phyloP scores from a whole-genome alignment of 2,329 filamentous ascomycete species.

The Pseudogymnoascus destructans region DNA sequence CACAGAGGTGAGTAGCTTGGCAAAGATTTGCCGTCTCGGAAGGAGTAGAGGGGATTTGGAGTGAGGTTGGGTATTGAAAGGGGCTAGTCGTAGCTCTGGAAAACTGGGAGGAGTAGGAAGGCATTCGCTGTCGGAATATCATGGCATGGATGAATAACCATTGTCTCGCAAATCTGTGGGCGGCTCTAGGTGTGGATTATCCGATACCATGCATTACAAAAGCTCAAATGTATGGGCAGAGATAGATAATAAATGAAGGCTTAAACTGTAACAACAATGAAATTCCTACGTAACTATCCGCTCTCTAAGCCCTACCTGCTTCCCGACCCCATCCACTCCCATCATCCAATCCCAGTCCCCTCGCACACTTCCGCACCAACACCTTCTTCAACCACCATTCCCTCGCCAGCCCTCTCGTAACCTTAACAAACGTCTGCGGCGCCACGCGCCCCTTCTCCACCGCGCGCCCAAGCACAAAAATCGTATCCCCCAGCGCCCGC shows the following conservation, averaged over 20 bases:
- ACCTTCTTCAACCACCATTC: constrained; percentile 81
- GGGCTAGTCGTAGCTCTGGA: background rate
- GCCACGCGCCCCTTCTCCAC: constrained; percentile 60
- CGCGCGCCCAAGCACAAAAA: constrained; percentile 67
- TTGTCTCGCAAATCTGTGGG: background rate
- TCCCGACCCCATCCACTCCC: constrained; percentile 2
- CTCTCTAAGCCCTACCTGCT: background rate
- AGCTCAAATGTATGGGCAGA: background rate
- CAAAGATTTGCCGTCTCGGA: background rate
- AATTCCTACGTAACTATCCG: background rate
- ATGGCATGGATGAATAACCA: background rate
- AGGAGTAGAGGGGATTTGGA: background rate
- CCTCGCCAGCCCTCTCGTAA: constrained; percentile 58
- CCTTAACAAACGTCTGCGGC: constrained; percentile 64
- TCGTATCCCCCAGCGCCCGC: constrained; percentile 68
- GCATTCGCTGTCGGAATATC: background rate
- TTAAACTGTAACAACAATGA: background rate
- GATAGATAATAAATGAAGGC: background rate
- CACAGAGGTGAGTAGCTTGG: background rate
- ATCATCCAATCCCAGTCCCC: constrained; percentile 53
- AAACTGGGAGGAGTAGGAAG: background rate
- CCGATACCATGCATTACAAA: background rate
- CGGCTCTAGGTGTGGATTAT: background rate
- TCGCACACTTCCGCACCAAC: constrained; percentile 61
- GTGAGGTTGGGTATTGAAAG: background rate